Conservation (phyloP, 2,329 filamentous ascomycete genomes). For the Nothopassalora personata region DNA sequence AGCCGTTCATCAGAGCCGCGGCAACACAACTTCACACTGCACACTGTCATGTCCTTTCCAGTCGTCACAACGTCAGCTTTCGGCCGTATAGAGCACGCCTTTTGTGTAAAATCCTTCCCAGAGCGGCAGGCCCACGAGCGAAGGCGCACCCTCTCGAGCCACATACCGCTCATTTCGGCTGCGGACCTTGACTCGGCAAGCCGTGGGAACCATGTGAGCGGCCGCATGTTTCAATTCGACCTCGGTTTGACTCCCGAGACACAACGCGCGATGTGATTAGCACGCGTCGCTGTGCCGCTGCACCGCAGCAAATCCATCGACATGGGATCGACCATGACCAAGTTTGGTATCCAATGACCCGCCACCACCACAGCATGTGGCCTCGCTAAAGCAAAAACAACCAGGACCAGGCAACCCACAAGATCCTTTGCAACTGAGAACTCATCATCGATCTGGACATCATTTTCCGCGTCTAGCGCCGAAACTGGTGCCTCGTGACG, state of each 20-base stretch:
- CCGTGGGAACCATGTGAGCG: conserved; percentile 1
- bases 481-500: not conserved
- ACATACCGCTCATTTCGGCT: not conserved
- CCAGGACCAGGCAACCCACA: not conserved
- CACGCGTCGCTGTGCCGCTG: not conserved
- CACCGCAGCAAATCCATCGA: not conserved
- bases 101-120: not conserved
- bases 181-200: conserved; percentile 5
- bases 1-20: not conserved
- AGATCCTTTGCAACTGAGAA: not conserved
- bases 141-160: not conserved
- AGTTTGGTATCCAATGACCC: not conserved
- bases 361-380: not conserved
- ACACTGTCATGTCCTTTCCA: not conserved
- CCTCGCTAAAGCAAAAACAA: not conserved
- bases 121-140: not conserved
- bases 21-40: not conserved
- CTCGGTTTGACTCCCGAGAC: not conserved
- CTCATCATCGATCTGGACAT: not conserved
- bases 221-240: not conserved
- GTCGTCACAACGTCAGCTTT: not conserved
- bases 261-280: not conserved
- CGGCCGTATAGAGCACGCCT: not conserved
- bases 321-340: not conserved
- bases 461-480: not conserved